A percentile compares a stretch with the other conserved stretches of the same genome.
phyloP scores from a whole-genome alignment of 176 grass and related monocot species.

The Ananas comosus region DNA sequence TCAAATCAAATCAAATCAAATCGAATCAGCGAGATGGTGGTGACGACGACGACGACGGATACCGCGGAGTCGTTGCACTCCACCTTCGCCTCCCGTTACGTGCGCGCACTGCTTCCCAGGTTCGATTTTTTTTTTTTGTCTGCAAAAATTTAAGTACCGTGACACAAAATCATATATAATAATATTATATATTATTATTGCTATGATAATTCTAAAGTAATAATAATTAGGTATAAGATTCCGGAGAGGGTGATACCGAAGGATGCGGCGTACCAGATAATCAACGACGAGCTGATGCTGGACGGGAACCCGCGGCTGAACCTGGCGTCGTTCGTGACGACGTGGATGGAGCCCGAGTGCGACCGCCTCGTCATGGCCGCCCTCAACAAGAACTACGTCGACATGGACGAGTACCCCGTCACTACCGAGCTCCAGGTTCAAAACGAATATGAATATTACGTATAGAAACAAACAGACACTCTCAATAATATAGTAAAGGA shows the following conservation, averaged over 20 bases:
- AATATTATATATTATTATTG: no score
- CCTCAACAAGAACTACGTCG: conserved; percentile 62
- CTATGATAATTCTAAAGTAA: no score
- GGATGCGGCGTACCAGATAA: conserved; percentile 78
- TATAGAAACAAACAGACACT: no score
- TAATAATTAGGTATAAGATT: no score
- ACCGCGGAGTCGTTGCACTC: conserved; percentile 52
- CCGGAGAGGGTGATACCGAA: conserved; percentile 40
- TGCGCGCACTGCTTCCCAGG: conserved; percentile 53
- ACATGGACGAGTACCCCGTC: conserved; percentile 82
- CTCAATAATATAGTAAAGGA: no score
- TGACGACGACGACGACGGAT: conserved; percentile 32
- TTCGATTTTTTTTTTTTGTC: no score
- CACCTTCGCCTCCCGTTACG: conserved; percentile 84
- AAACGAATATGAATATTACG: no score
- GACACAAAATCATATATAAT: no score
- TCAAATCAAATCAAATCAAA: not conserved
- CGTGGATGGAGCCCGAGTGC: conserved; percentile 77
- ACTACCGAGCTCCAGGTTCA: conserved; percentile 77
- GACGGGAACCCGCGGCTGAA: conserved; percentile 66
- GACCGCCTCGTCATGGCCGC: conserved; percentile 55
- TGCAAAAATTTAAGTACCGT: no score
- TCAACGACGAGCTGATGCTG: conserved; percentile 78
- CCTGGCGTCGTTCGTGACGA: conserved; percentile 72
- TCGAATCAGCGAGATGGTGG: conserved; percentile 21